Conservation (phyloP, 768 basidiomycete genomes). For the Sporobolomyces phaffii region DNA sequence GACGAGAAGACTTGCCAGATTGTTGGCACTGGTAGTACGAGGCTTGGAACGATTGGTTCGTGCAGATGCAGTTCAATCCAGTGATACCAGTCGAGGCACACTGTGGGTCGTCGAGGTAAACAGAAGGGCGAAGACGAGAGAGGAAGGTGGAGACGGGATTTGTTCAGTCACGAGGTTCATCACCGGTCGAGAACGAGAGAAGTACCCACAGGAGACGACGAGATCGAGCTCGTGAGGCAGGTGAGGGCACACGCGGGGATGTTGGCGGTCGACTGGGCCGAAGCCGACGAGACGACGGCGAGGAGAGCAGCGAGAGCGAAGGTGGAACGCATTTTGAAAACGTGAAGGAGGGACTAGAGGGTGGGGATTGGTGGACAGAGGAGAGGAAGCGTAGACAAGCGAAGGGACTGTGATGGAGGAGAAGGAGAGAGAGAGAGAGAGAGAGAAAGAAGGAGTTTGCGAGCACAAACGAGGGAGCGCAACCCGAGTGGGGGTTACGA, state of each 20-base stretch:
- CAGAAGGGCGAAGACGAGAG: not conserved
- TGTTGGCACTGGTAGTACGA: conserved; percentile 30
- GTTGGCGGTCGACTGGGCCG: conserved; percentile 1
- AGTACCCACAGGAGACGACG: conserved; percentile 1
- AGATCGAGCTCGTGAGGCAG: conserved; percentile 2
- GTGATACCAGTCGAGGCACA: conserved; percentile 13
- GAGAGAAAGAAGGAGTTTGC: not conserved
- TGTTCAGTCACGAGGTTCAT: too few species aligned
- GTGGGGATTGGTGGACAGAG: not conserved
- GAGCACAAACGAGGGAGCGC: not conserved
- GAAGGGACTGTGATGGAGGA: too few species aligned
- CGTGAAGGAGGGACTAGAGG: not conserved
- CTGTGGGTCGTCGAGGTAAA: not conserved
- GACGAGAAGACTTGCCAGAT: not conserved
- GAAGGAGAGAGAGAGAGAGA: not conserved
- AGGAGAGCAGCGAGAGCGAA: not conserved
- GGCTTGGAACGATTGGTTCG: conserved; percentile 19
- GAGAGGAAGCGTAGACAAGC: not conserved
- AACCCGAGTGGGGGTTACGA: too few species aligned
- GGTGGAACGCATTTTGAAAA: conserved; percentile 3
- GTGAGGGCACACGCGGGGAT: conserved; percentile 26
- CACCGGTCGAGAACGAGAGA: too few species aligned
- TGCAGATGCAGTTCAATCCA: conserved; percentile 18
- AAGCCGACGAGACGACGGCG: not conserved
- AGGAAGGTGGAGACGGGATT: not conserved